Evolutionary conservation across 805 yeast species (phyloP).

Genomic region (Teunomyces gatunensis): DNA sequence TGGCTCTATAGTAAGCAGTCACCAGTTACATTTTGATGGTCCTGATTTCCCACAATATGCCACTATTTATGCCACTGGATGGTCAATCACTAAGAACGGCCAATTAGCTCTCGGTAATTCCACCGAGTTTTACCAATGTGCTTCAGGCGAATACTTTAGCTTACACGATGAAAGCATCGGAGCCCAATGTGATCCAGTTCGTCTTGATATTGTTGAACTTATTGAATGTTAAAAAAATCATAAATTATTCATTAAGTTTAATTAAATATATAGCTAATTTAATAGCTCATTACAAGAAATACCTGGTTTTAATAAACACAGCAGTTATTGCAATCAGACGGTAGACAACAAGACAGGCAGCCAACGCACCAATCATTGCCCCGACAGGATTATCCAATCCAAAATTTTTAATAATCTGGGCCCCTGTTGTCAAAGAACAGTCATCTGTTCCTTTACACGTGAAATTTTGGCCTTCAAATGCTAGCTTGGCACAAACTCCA

Average conservation of each 20-base stretch:
- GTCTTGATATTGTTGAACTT: slow-evolving; percentile 35
- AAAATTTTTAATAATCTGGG: slow-evolving; percentile 30
- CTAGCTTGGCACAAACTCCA: slow-evolving; percentile 19
- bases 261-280: not conserved
- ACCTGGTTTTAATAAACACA: not conserved
- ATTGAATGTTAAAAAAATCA: slow-evolving; percentile 22
- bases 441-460: slow-evolving; percentile 10
- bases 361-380: slow-evolving; percentile 32
- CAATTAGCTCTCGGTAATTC: slow-evolving; percentile 32
- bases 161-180: slow-evolving; percentile 34
- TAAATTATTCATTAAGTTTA: not conserved
- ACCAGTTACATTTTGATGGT: slow-evolving; percentile 43
- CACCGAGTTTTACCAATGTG: slow-evolving; percentile 36
- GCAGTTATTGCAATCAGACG: slow-evolving; percentile 21
- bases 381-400: slow-evolving; percentile 25
- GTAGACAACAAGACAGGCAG: slow-evolving; percentile 34
- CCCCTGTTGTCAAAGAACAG: slow-evolving; percentile 31
- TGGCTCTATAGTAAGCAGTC: slow-evolving; percentile 37
- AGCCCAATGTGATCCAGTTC: slow-evolving; percentile 35
- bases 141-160: slow-evolving; percentile 39
- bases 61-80: slow-evolving; percentile 36
- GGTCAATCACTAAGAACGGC: slow-evolving; percentile 35
- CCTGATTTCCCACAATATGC: slow-evolving; percentile 38
- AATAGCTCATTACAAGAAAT: not conserved
- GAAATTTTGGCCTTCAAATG: slow-evolving; percentile 17